Conservation (phyloP, 768 basidiomycete species). For the Collybia sordida region DNA sequence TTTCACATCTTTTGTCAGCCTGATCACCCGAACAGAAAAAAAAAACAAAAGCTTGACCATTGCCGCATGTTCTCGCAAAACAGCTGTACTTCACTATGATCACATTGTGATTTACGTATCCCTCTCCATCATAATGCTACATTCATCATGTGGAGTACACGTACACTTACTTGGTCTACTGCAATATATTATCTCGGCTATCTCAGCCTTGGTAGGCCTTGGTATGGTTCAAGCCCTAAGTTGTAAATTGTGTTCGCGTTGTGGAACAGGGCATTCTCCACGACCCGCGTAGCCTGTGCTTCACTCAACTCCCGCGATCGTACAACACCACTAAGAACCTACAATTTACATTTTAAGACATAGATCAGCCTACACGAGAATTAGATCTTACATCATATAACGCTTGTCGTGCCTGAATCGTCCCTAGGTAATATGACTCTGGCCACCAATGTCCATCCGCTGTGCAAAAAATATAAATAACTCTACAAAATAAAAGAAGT, state of each 20-base stretch:
- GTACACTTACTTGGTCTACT: too few relatives aligned
- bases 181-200: too few relatives aligned
- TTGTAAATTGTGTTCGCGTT: constrained; percentile 67
- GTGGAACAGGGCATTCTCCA: constrained; percentile 59
- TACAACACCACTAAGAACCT: constrained; percentile 62
- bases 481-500: not conserved
- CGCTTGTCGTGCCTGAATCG: constrained; percentile 59
- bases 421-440: constrained; percentile 71
- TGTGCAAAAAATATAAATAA: constrained; percentile 10
- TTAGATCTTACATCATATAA: constrained; percentile 51
- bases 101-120: too few relatives aligned
- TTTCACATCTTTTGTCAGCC: too few relatives aligned
- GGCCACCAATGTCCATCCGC: constrained; percentile 78
- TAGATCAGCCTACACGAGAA: not conserved
- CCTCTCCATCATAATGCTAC: too few relatives aligned
- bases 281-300: constrained; percentile 50
- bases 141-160: too few relatives aligned
- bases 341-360: not conserved
- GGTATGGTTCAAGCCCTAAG: constrained; percentile 38
- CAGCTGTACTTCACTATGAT: too few relatives aligned
- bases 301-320: constrained; percentile 50
- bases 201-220: not conserved
- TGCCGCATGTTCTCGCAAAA: too few relatives aligned
- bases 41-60: too few relatives aligned
- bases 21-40: too few relatives aligned